A percentile compares a stretch with the other conserved stretches of the same genome.
Evolutionary conservation across 129 eudicot genomes (phyloP).

Genomic region (Helichrysum umbraculigerum): DNA sequence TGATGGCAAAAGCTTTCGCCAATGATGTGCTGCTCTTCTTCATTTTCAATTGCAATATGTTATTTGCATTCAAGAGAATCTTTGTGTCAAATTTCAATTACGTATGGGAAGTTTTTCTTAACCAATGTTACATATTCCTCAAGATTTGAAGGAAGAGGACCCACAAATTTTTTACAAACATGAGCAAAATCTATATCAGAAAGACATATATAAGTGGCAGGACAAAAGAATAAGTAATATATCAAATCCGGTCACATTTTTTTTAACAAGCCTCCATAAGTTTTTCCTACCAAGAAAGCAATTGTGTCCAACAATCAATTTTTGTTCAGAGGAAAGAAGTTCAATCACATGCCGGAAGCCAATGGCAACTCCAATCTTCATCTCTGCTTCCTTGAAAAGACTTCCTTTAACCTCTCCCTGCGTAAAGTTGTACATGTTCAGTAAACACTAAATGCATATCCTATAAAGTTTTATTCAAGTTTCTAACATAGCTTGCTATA

Average conservation of each 20-base stretch:
- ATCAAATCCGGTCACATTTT: not conserved
- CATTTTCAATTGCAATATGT: constrained; percentile 44
- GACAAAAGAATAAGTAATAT: constrained; percentile 8
- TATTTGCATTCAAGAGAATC: constrained; percentile 57
- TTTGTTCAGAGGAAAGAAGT: constrained; percentile 74
- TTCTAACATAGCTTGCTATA: not conserved
- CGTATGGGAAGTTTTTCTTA: constrained; percentile 65
- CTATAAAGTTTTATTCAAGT: constrained; percentile 1
- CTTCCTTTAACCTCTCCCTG: constrained; percentile 71
- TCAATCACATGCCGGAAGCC: constrained; percentile 97
- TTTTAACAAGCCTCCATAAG: not conserved
- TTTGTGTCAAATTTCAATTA: constrained; percentile 92
- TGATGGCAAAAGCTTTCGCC: constrained; percentile 71
- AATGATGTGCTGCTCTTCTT: constrained; percentile 69
- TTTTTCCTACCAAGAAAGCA: constrained; percentile 80
- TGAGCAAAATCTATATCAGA: constrained; percentile 79
- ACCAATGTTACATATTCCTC: constrained; percentile 57
- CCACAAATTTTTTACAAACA: constrained; percentile 75
- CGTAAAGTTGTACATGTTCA: constrained; percentile 14
- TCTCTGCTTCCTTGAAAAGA: constrained; percentile 49
- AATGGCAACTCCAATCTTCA: constrained; percentile 63
- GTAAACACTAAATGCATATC: not conserved
- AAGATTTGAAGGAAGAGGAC: constrained; percentile 78
- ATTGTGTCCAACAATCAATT: constrained; percentile 93
- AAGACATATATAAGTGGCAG: constrained; percentile 5